Percentiles rank a stretch among this genome's conserved stretches.
phyloP scores from a whole-genome alignment of 805 yeast genomes.

The Saccharomyces jurei region DNA sequence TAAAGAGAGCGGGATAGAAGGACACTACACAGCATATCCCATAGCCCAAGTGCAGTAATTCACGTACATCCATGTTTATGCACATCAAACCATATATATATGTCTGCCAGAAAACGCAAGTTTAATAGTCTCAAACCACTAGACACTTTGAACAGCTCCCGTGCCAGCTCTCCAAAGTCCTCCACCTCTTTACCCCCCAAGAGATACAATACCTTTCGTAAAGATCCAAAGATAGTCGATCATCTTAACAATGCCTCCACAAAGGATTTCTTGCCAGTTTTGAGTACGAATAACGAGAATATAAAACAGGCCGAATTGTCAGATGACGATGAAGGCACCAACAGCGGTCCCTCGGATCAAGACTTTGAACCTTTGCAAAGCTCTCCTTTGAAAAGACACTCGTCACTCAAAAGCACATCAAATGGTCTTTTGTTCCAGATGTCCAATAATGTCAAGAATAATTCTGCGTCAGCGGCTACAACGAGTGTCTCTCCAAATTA shows the following conservation, averaged over 20 bases:
- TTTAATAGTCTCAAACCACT: background rate
- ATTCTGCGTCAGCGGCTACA: background rate
- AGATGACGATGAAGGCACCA: background rate
- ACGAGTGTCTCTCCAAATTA: background rate
- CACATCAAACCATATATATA: background rate
- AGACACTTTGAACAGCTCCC: background rate
- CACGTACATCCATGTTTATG: background rate
- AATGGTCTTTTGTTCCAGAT: constrained; percentile 13
- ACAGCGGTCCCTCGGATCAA: background rate
- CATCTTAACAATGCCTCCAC: constrained; percentile 10
- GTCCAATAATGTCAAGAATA: constrained; percentile 4
- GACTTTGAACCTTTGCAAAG: constrained; percentile 7
- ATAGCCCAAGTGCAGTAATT: background rate
- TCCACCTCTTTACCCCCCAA: constrained; percentile 1
- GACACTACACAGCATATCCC: background rate
- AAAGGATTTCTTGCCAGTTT: constrained; percentile 10
- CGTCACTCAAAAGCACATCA: background rate
- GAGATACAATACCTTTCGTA: constrained; percentile 14
- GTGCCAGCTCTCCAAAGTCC: background rate
- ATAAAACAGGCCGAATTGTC: background rate
- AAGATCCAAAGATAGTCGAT: constrained; percentile 13
- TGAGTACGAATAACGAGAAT: background rate
- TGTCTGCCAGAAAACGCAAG: background rate
- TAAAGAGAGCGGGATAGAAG: background rate
- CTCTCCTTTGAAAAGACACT: constrained; percentile 8